These are phyloP conservation scores for Vanrija pseudolonga DNA, from an alignment of 1,284 basidiomycete genomes.

Conservation along the genomic window DNA sequence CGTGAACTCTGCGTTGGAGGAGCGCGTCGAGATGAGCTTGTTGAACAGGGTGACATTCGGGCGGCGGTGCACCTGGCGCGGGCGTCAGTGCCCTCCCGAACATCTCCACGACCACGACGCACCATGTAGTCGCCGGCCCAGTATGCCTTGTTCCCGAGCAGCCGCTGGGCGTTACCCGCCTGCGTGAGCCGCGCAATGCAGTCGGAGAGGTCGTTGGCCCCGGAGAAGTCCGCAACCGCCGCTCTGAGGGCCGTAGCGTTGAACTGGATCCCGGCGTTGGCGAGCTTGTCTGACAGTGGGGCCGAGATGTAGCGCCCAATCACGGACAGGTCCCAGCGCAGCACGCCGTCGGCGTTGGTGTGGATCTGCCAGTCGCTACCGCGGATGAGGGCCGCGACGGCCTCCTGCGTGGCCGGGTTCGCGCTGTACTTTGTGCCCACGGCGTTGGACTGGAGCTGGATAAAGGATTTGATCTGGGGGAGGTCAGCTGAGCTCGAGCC, in stretches of 20 bases:
- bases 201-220: slow-evolving; percentile 46
- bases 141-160: slow-evolving; percentile 63
- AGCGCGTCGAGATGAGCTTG: slow-evolving; percentile 63
- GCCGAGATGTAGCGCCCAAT: slow-evolving; percentile 62
- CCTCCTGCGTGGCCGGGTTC: slow-evolving; percentile 43
- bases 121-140: slow-evolving; percentile 66
- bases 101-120: no score
- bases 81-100: no score
- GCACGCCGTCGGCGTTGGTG: slow-evolving; percentile 55
- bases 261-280: slow-evolving; percentile 57
- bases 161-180: slow-evolving; percentile 33
- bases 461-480: slow-evolving; percentile 39
- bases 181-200: slow-evolving; percentile 51
- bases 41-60: slow-evolving; percentile 58
- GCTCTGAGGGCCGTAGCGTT: slow-evolving; percentile 55
- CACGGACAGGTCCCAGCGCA: slow-evolving; percentile 51
- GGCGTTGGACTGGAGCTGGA: slow-evolving; percentile 40
- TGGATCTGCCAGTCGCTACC: slow-evolving; percentile 65
- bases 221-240: slow-evolving; percentile 30
- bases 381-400: slow-evolving; percentile 56
- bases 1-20: slow-evolving; percentile 61
- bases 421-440: slow-evolving; percentile 58
- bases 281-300: slow-evolving; percentile 59
- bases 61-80: slow-evolving; percentile 52
- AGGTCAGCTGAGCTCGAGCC: no score